phyloP scores from a whole-genome alignment of 441 rosid genomes.

The Jatropha multifida region DNA sequence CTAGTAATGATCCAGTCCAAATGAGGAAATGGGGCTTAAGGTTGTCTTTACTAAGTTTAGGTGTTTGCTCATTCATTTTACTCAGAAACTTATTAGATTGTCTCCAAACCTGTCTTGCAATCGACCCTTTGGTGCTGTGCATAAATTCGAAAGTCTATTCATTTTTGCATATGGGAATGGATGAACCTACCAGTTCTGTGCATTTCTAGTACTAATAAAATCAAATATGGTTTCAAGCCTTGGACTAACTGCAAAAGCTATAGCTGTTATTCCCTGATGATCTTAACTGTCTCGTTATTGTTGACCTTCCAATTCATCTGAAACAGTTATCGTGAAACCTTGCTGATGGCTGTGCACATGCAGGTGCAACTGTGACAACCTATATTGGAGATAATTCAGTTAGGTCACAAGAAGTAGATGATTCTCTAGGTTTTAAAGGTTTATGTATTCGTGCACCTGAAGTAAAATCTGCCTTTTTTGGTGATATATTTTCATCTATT shows the following conservation, averaged over 20 bases:
- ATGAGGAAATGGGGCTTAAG: background rate
- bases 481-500: conserved; percentile 68
- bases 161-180: too few relatives aligned
- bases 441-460: conserved; percentile 46
- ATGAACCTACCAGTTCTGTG: too few relatives aligned
- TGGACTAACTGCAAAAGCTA: background rate
- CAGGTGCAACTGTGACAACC: conserved; percentile 71
- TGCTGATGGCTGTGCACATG: conserved; percentile 6
- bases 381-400: conserved; percentile 60
- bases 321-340: background rate
- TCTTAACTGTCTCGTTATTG: background rate
- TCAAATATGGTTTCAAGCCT: background rate
- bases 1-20: background rate
- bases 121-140: background rate
- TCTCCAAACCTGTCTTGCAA: background rate
- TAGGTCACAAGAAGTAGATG: conserved; percentile 37
- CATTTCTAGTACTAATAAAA: too few relatives aligned
- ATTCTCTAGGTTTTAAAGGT: conserved; percentile 38
- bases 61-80: background rate
- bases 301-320: background rate
- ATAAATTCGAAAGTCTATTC: background rate
- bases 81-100: background rate
- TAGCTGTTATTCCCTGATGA: background rate
- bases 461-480: conserved; percentile 57
- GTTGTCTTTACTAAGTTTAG: background rate